Conservation (phyloP, 805 yeast species). For the Priceomyces castillae region DNA sequence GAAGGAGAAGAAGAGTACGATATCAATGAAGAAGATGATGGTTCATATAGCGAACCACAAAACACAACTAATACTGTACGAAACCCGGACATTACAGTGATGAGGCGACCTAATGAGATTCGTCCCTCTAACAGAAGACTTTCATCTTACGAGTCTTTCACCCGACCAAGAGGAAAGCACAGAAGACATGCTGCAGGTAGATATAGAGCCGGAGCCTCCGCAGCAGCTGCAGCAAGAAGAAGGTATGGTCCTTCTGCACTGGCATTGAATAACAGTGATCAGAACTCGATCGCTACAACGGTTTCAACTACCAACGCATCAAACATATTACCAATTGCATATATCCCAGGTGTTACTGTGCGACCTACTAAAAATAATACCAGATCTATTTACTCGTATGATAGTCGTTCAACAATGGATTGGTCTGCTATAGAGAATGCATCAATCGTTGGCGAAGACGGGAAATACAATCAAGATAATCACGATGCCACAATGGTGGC, state of each 20-base stretch:
- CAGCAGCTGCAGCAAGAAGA: conserved; percentile 14
- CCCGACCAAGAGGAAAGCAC: conserved; percentile 33
- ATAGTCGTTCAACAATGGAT: conserved; percentile 42
- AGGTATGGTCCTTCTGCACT: conserved; percentile 20
- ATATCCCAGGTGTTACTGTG: conserved; percentile 88
- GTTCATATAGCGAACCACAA: neutral
- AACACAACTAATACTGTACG: neutral
- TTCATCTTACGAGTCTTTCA: conserved; percentile 43
- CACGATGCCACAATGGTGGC: conserved; percentile 57
- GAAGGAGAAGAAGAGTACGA: conserved; percentile 13
- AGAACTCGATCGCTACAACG: conserved; percentile 55
- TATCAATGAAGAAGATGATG: neutral
- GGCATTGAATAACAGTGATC: conserved; percentile 11
- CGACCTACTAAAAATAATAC: conserved; percentile 47
- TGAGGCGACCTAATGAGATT: neutral
- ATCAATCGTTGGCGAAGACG: conserved; percentile 42
- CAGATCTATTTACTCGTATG: conserved; percentile 44
- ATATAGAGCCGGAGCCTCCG: neutral
- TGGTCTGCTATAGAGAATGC: conserved; percentile 45
- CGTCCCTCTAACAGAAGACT: conserved; percentile 22
- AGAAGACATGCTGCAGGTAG: conserved; percentile 3
- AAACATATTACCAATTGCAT: conserved; percentile 86
- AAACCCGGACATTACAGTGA: conserved; percentile 1
- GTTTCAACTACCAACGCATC: conserved; percentile 73
- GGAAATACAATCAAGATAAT: conserved; percentile 18